Conservation (phyloP, 768 basidiomycete species). For the Lactarius hatsudake region DNA sequence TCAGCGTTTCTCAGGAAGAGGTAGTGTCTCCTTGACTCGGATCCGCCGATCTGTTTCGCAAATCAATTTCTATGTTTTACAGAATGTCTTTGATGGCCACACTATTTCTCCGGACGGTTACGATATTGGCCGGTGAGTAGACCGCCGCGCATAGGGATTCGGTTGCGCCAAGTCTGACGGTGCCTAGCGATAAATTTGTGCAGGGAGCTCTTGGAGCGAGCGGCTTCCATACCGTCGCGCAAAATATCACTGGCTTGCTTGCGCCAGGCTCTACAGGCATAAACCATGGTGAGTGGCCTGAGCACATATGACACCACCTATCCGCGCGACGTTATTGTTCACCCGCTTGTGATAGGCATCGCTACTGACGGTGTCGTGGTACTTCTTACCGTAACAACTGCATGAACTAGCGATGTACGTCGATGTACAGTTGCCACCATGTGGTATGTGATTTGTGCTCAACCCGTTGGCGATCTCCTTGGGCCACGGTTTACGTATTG, state of each 20-base stretch:
- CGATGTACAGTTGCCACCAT: too few relatives aligned
- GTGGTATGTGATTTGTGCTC: background rate
- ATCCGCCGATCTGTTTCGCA: background rate
- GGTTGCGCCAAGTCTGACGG: background rate
- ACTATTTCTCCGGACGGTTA: slow-evolving; percentile 34
- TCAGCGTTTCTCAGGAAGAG: slow-evolving; percentile 32
- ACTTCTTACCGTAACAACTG: slow-evolving; percentile 25
- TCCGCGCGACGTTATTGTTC: background rate
- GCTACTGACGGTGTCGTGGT: slow-evolving; percentile 19
- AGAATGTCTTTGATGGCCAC: slow-evolving; percentile 29
- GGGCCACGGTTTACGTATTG: background rate
- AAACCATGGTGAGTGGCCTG: slow-evolving; percentile 44
- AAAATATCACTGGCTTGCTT: slow-evolving; percentile 54
- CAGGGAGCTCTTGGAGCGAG: background rate
- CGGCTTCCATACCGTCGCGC: slow-evolving; percentile 45
- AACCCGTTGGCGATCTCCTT: background rate
- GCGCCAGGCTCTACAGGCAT: slow-evolving; percentile 48
- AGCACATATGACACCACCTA: background rate
- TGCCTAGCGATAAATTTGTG: slow-evolving; percentile 18
- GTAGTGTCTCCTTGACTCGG: background rate
- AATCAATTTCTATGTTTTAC: background rate
- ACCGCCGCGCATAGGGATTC: too few relatives aligned
- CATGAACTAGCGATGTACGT: background rate
- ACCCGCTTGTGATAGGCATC: slow-evolving; percentile 14
- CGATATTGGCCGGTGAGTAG: slow-evolving; percentile 33